phyloP scores from a whole-genome alignment of 306 rosid genomes.

The Cicer yamashitae region DNA sequence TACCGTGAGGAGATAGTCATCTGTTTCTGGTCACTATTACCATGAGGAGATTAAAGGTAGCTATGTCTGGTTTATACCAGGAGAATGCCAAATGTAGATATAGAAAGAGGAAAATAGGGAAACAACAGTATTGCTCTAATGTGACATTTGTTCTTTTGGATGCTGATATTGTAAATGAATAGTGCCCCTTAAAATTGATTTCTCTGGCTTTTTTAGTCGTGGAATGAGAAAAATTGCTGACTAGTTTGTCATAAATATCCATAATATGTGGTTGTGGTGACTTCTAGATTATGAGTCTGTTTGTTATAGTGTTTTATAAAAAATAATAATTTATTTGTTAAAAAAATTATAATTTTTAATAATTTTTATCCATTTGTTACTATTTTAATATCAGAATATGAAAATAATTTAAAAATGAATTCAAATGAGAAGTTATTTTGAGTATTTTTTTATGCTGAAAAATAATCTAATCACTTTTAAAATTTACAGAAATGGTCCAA shows the following conservation, averaged over 20 bases:
- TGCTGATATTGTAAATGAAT: conserved; percentile 47
- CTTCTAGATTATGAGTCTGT: neutral
- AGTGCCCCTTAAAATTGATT: conserved; percentile 37
- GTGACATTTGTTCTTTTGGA: conserved; percentile 38
- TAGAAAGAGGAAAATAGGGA: conserved; percentile 45
- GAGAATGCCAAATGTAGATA: conserved; percentile 53
- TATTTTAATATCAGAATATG: no score
- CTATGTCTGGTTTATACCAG: conserved; percentile 34
- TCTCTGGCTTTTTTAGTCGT: conserved; percentile 13
- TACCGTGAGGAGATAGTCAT: conserved; percentile 31
- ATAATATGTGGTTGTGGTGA: neutral
- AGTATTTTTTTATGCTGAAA: no score
- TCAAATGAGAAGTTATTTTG: no score
- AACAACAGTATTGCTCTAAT: conserved; percentile 45
- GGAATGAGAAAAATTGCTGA: neutral
- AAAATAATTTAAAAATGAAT: no score
- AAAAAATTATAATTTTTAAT: no score
- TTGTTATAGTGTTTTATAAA: no score
- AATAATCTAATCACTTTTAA: no score
- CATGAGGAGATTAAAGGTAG: conserved; percentile 28
- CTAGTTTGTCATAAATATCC: conserved; percentile 16
- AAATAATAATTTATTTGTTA: no score
- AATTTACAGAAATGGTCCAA: no score
- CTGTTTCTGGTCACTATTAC: conserved; percentile 24
- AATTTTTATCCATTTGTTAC: no score